Base-by-base conservation (phyloP, 2,329 filamentous ascomycete species). In the Claviceps paspali region DNA sequence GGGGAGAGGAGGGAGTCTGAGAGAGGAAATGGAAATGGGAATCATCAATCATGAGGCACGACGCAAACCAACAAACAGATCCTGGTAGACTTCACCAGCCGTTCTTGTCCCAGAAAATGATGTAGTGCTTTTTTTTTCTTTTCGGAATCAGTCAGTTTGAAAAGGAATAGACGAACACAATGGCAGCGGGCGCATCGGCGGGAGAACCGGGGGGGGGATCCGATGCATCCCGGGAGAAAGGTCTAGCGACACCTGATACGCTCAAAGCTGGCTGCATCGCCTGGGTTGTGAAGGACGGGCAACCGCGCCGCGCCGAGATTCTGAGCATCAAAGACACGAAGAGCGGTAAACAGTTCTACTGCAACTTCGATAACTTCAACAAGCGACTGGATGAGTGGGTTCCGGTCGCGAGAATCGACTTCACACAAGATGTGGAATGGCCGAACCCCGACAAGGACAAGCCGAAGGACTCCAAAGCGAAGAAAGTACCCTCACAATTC, bases 281-380 rank as follows among this genome's bases (percentile, higher is more conserved):
- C 17, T 68, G 69, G 64, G 72, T 76, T 30, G 60, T 64, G 40
- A 76, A 76, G 44, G 86, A 94, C 57, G 85, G 85, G 42, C 78
- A 87, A 52, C 72, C 82, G 43, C 79, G 91, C 49, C 86, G 91
- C 62, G 91, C 91, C 49, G 91, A 98, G 58, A 94, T 98, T 44
- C 65, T 98, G n/a, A 91, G 85, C 41, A 92, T 96, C 49, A 80
- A 83, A 52, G 83, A 87, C 41, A 82, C 83, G 17, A 92, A 92
- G 59, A 88, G 84, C 51, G 79, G 82, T 12, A 80, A 84, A 28
- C 82, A 83, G 38, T 95, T 88, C 54, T 95, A 95, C 59, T 92
- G 93, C 51, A 93, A 96, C 58, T 96, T 95, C 56, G 85, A 94
- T 53, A 92, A 93, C 52, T 96, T 95, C 73, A 96, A 96, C 63